phyloP scores from a whole-genome alignment of 345 rosid genomes.

The Linum trigynum region DNA sequence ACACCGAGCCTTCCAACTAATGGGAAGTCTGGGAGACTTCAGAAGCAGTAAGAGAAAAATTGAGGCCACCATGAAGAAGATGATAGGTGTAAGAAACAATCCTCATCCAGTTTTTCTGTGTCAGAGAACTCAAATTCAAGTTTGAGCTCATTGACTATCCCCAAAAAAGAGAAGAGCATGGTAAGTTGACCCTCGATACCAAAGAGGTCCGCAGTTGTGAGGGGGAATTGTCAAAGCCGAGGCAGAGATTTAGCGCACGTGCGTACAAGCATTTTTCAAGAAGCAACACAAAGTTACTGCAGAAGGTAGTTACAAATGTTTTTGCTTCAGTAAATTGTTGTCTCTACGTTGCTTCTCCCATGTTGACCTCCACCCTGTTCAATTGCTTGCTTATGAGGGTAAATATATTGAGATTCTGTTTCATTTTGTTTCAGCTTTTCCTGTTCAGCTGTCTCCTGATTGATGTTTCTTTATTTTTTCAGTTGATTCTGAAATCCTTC shows the following conservation, averaged over 20 bases:
- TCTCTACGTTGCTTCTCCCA: background rate
- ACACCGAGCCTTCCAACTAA: constrained; percentile 24
- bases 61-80: constrained; percentile 33
- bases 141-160: constrained; percentile 14
- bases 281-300: constrained; percentile 19
- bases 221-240: constrained; percentile 3
- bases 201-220: constrained; percentile 20
- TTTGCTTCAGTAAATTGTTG: background rate
- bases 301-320: constrained; percentile 1
- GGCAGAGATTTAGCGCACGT: constrained; percentile 28
- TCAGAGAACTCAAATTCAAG: constrained; percentile 31
- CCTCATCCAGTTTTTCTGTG: constrained; percentile 30
- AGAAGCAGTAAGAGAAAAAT: constrained; percentile 32
- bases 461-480: constrained; percentile 7
- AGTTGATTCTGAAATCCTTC: constrained; percentile 2
- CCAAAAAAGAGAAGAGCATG: constrained; percentile 23
- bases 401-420: background rate
- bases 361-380: constrained; percentile 17
- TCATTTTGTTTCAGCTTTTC: background rate
- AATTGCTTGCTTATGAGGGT: background rate
- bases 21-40: constrained; percentile 52
- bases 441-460: background rate
- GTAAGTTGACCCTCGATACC: constrained; percentile 27
- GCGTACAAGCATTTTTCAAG: constrained; percentile 36
- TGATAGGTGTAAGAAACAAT: constrained; percentile 36